Conservation (phyloP, 345 rosid genomes). For the Erodium maritimum region DNA sequence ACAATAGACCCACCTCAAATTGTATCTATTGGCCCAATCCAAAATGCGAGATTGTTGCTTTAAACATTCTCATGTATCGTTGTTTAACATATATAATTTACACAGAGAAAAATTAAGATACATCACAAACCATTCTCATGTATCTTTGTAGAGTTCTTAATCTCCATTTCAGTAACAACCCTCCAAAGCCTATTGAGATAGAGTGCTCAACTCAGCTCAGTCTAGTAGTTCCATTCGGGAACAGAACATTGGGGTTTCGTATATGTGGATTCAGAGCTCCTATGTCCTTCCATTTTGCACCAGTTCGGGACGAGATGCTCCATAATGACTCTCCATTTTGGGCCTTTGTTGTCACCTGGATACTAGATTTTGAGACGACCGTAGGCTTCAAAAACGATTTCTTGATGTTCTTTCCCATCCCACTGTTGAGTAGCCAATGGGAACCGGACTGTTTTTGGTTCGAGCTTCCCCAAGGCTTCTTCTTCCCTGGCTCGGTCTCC, state of each 20-base stretch:
- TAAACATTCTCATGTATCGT: background rate
- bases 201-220: constrained; percentile 11
- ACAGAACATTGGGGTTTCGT: constrained; percentile 44
- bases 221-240: constrained; percentile 19
- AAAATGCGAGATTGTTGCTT: too few relatives aligned
- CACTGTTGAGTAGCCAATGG: constrained; percentile 57
- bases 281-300: too few relatives aligned
- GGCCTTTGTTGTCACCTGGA: constrained; percentile 14
- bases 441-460: constrained; percentile 43
- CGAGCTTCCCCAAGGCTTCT: constrained; percentile 37
- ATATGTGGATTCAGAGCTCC: constrained; percentile 12
- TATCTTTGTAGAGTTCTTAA: constrained; percentile 1
- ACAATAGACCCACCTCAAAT: too few relatives aligned
- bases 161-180: background rate
- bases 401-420: constrained; percentile 29
- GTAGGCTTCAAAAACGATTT: constrained; percentile 29
- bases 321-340: constrained; percentile 29
- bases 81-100: background rate
- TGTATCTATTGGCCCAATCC: too few relatives aligned
- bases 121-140: background rate
- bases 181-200: too few relatives aligned
- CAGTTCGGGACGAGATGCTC: constrained; percentile 53
- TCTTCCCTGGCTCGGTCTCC: constrained; percentile 25
- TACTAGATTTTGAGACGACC: constrained; percentile 25
- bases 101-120: too few relatives aligned